A percentile compares a stretch with the other conserved stretches of the same genome.
Evolutionary conservation across 495 filamentous ascomycete species (phyloP).

Genomic region (Podospora australis): DNA sequence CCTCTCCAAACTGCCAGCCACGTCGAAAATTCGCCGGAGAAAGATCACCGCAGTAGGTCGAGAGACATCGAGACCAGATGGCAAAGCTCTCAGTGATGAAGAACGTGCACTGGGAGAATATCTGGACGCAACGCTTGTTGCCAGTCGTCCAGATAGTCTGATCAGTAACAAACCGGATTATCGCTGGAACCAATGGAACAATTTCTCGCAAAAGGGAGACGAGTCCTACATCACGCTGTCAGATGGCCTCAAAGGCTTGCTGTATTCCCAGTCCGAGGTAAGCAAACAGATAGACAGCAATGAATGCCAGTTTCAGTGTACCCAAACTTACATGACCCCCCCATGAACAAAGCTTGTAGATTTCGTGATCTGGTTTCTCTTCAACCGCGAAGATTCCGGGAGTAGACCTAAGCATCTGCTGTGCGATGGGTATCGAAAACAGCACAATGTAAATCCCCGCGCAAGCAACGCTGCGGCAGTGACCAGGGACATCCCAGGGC

Average conservation of each 20-base stretch:
- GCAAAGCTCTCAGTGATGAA: slow-evolving; percentile 21
- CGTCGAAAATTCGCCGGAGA: slow-evolving; percentile 39
- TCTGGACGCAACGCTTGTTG: slow-evolving; percentile 65
- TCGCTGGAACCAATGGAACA: slow-evolving; percentile 51
- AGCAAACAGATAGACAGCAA: slow-evolving; percentile 4
- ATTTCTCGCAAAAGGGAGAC: slow-evolving; percentile 59
- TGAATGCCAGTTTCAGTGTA: background rate
- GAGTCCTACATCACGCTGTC: slow-evolving; percentile 45
- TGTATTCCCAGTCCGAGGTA: slow-evolving; percentile 57
- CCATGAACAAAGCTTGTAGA: slow-evolving; percentile 63
- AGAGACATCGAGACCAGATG: slow-evolving; percentile 17
- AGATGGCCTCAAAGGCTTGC: slow-evolving; percentile 33
- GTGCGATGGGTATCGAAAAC: slow-evolving; percentile 63
- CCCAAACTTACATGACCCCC: slow-evolving; percentile 6
- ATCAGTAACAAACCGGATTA: slow-evolving; percentile 30
- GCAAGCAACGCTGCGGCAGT: background rate
- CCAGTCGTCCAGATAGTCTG: slow-evolving; percentile 24
- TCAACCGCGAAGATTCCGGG: slow-evolving; percentile 47
- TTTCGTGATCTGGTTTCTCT: slow-evolving; percentile 71
- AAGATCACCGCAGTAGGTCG: slow-evolving; percentile 41
- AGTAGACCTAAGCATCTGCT: slow-evolving; percentile 65
- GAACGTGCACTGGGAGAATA: slow-evolving; percentile 43
- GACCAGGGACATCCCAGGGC: slow-evolving; percentile 36
- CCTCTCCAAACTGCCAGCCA: slow-evolving; percentile 38
- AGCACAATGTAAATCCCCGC: slow-evolving; percentile 22